These are phyloP conservation scores for Porcisia deanei DNA, from an alignment of 208 protist species.

Conservation along the genomic window DNA sequence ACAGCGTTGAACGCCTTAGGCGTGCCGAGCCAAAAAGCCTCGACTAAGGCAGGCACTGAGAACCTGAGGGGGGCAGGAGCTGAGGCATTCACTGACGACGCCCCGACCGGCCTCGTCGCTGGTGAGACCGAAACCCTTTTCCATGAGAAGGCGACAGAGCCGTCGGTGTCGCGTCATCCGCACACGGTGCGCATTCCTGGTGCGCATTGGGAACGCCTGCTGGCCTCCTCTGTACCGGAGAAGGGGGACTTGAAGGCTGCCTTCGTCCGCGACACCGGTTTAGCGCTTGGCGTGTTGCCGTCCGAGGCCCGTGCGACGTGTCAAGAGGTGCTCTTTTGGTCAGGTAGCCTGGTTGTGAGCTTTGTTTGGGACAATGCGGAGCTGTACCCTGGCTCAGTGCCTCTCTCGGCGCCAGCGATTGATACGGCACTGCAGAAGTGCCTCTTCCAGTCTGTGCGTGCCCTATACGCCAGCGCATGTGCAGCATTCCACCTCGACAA, in stretches of 20 bases:
- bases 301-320: constrained; percentile 28
- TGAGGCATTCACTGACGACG: neutral
- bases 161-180: constrained; percentile 8
- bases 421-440: constrained; percentile 27
- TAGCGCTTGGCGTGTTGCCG: constrained; percentile 23
- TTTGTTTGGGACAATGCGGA: constrained; percentile 31
- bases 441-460: constrained; percentile 20
- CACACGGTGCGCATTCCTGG: constrained; percentile 28
- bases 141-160: neutral
- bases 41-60: neutral
- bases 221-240: constrained; percentile 3
- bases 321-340: constrained; percentile 20
- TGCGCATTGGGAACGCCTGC: constrained; percentile 21
- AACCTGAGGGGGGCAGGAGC: neutral
- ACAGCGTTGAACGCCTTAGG: neutral
- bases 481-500: constrained; percentile 12
- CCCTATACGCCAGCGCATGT: constrained; percentile 21
- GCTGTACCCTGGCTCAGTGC: constrained; percentile 17
- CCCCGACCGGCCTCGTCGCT: neutral
- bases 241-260: constrained; percentile 10
- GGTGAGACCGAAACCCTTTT: neutral
- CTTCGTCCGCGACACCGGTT: constrained; percentile 15
- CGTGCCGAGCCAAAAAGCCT: neutral
- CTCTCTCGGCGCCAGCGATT: constrained; percentile 33
- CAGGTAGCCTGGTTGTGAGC: constrained; percentile 18